Base-by-base conservation (phyloP, 768 basidiomycete species). In the Tephrocybe sp. region DNA sequence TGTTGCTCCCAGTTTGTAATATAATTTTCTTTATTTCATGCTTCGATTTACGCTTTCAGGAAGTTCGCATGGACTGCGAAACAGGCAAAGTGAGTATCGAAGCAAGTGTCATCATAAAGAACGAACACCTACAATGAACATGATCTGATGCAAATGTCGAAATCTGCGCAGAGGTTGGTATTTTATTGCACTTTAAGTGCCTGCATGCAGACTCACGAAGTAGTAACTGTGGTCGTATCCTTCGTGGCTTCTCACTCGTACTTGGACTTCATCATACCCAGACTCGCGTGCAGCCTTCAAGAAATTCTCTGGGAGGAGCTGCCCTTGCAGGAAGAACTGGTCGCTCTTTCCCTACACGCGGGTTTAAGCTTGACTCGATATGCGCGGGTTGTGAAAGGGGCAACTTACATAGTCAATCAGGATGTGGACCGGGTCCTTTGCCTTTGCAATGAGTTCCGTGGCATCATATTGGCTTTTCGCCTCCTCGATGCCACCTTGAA, bases 171-270 rank as follows among this genome's bases (percentile, higher is more conserved):
- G 18, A 6, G 24, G 21, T n/a, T 1, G 9, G 40, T 10, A 46
- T 1, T 25, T 12, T 15, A 2, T 42, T 21, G 15, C 14, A 12
- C 30, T 36, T 39, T 21, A 18, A 30, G 21, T 36, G 17, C 24
- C 10, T 3, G 33, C 6, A 33, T 42, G 3, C 5, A 15, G 60
- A 54, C 76, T 58, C 63, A 76, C 93, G 62, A 96, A 97, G 69
- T 86, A 95, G 65, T 95, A 95, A 46, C 85, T 84, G 63, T 93
- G 90, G 61, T 95, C 92, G 62, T 95, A 96, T 23, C 84, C 91
- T 44, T 85, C 84, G 39, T 94, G 90, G 53, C 78, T 76, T 56
- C 90, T 77, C 18, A 97, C 88, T 38, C 81, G 73, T 6, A 98
- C 90, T 65, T 90, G 84, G 15, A 79, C 73, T 59, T 88, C 84